These are phyloP conservation scores for Pseudisothecium myosuroides DNA, from an alignment of 225 moss, liverwort and hornwort genomes.

Conservation along the genomic window DNA sequence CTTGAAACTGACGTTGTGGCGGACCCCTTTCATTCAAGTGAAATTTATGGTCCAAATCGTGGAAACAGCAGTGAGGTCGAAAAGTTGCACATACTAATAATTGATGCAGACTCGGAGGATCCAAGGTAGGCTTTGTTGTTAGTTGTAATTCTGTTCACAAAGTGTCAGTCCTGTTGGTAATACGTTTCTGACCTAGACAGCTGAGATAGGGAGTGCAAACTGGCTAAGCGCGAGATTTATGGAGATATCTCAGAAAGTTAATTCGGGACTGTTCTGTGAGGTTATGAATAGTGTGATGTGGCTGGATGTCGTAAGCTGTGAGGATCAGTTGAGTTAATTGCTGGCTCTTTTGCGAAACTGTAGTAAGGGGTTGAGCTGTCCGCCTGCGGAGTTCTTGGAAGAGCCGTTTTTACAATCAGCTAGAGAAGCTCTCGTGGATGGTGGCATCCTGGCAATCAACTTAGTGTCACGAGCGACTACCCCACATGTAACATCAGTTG, in stretches of 20 bases:
- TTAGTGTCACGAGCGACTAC: conserved; percentile 67
- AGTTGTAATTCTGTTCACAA: background rate
- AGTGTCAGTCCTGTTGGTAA: background rate
- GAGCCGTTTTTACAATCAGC: conserved; percentile 62
- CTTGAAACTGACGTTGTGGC: background rate
- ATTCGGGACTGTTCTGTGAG: background rate
- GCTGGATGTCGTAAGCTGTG: background rate
- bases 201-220: background rate
- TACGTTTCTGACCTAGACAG: background rate
- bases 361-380: conserved; percentile 88
- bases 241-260: background rate
- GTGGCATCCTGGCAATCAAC: conserved; percentile 75
- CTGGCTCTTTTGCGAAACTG: background rate
- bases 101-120: conserved; percentile 90
- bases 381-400: conserved; percentile 77
- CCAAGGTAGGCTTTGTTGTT: conserved; percentile 39
- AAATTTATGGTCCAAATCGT: background rate
- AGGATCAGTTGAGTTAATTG: background rate
- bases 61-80: background rate
- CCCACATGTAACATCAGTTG: conserved; percentile 51
- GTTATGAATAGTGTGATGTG: background rate
- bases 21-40: background rate
- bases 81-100: conserved; percentile 61
- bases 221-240: background rate
- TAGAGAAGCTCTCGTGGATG: conserved; percentile 44